These are phyloP conservation scores for Corchorus olitorius DNA, from an alignment of 345 rosid species.

Conservation along the genomic window DNA sequence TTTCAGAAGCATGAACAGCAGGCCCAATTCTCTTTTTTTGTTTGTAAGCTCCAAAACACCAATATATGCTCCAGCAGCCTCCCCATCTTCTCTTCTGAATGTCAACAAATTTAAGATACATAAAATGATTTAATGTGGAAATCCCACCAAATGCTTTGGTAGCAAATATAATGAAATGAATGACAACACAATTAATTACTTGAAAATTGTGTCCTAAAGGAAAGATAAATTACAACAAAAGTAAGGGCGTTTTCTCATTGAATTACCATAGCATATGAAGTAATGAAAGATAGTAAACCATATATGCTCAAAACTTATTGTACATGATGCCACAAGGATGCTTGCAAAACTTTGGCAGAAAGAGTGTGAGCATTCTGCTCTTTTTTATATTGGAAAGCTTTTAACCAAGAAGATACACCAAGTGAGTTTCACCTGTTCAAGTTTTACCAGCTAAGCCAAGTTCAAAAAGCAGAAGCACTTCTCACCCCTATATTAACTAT, in stretches of 20 bases:
- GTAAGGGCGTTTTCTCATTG: not conserved
- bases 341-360: not conserved
- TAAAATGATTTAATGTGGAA: slow-evolving; percentile 12
- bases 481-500: not conserved
- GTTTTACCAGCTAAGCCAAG: not conserved
- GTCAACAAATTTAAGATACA: slow-evolving; percentile 21
- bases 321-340: not conserved
- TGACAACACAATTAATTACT: not conserved
- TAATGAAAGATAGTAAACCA: not conserved
- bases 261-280: not conserved
- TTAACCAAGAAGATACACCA: not conserved
- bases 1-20: slow-evolving; percentile 63
- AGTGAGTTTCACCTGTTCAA: not conserved
- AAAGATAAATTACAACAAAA: not conserved
- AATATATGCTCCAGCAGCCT: slow-evolving; percentile 55
- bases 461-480: slow-evolving; percentile 1
- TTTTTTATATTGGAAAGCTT: not conserved
- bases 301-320: not conserved
- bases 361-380: not conserved
- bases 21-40: slow-evolving; percentile 70
- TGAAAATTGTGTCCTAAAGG: slow-evolving; percentile 5
- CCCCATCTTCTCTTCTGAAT: slow-evolving; percentile 80
- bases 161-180: not conserved
- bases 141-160: not conserved
- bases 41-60: slow-evolving; percentile 77